Conservation (phyloP, 768 basidiomycete species). For the Lactarius tabidus region DNA sequence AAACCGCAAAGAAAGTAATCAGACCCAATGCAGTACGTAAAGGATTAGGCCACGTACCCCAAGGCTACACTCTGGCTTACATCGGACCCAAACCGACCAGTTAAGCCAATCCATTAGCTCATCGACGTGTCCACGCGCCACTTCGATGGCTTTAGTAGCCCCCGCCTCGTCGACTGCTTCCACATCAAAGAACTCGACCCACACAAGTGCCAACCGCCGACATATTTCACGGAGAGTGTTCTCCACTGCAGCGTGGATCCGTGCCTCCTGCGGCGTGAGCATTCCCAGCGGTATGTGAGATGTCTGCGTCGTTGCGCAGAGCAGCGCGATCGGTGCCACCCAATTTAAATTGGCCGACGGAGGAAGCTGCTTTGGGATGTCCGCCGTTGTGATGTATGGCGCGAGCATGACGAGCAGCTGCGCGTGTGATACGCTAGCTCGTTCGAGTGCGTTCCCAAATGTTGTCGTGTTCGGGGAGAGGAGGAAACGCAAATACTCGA, state of each 20-base stretch:
- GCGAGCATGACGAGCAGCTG: constrained; percentile 27
- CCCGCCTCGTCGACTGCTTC: constrained; percentile 11
- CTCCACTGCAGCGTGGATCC: constrained; percentile 23
- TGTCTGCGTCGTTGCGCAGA: constrained; percentile 21
- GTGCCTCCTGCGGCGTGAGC: constrained; percentile 23
- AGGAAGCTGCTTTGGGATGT: constrained; percentile 6
- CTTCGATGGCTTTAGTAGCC: not conserved
- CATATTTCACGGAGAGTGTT: constrained; percentile 16
- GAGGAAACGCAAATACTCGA: constrained; percentile 39
- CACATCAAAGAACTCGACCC: constrained; percentile 26
- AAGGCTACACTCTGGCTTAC: constrained; percentile 18
- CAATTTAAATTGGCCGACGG: constrained; percentile 14
- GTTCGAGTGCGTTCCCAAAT: not conserved
- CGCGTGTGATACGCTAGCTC: constrained; percentile 7
- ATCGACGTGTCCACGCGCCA: constrained; percentile 9
- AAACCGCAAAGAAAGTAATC: not conserved
- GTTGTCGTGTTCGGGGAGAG: constrained; percentile 29
- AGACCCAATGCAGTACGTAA: not conserved
- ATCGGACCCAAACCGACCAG: constrained; percentile 26
- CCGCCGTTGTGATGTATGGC: constrained; percentile 31
- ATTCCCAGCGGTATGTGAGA: not conserved
- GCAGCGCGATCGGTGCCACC: constrained; percentile 21
- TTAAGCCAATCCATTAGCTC: constrained; percentile 27
- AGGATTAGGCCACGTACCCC: constrained; percentile 19
- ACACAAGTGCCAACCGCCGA: constrained; percentile 19